phyloP scores from a whole-genome alignment of 1,139 yeast genomes.

The Geotrichum bryndzae region DNA sequence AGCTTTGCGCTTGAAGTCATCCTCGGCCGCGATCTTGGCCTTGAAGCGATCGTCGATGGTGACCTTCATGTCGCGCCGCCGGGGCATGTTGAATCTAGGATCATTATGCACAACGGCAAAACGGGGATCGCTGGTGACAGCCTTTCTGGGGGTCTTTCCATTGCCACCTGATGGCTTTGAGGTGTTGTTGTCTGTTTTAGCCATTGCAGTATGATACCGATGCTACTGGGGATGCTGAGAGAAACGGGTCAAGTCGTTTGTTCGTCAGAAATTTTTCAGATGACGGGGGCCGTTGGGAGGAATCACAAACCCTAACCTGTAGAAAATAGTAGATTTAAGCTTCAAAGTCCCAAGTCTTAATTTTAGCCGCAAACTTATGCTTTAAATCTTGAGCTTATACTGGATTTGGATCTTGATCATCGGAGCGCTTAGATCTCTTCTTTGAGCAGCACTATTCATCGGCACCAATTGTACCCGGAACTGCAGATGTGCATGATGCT shows the following conservation, averaged over 20 bases:
- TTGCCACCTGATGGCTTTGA: conserved; percentile 1
- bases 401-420: too few relatives aligned
- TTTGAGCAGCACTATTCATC: too few relatives aligned
- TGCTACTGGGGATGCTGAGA: neutral
- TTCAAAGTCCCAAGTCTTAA: too few relatives aligned
- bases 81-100: conserved; percentile 80
- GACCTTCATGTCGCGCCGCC: conserved; percentile 61
- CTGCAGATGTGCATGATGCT: too few relatives aligned
- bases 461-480: too few relatives aligned
- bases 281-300: neutral
- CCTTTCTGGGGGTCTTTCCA: conserved; percentile 21
- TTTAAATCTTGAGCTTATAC: too few relatives aligned
- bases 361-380: too few relatives aligned
- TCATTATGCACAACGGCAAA: conserved; percentile 77
- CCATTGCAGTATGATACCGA: neutral
- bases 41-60: conserved; percentile 84
- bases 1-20: conserved; percentile 52
- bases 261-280: neutral
- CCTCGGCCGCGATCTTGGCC: conserved; percentile 50
- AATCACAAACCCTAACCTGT: neutral
- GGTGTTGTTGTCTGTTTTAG: conserved; percentile 1
- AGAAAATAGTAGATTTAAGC: neutral
- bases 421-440: too few relatives aligned
- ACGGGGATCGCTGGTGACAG: conserved; percentile 60
- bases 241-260: neutral